Percentiles rank a stretch among this genome's conserved stretches.
Conservation (phyloP, 345 rosid genomes). For the Euphorbia lathyris region DNA sequence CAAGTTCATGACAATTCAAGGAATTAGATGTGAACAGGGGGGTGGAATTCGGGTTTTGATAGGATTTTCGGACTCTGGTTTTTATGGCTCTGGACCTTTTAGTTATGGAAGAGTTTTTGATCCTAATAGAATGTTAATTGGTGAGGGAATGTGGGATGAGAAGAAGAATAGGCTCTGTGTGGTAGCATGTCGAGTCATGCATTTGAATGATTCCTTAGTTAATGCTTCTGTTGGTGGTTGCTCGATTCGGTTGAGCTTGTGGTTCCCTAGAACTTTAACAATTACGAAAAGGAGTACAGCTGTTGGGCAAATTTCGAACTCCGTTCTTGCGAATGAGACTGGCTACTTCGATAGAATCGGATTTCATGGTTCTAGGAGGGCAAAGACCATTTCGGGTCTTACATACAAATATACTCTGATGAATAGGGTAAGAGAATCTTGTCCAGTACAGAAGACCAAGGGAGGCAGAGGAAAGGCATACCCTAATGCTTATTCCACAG, state of each 20-base stretch:
- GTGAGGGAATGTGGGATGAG: constrained; percentile 79
- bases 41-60: constrained; percentile 11
- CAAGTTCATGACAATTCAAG: constrained; percentile 35
- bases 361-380: constrained; percentile 36
- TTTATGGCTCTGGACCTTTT: constrained; percentile 36
- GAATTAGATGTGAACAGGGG: constrained; percentile 33
- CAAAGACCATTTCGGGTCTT: constrained; percentile 37
- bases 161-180: constrained; percentile 55
- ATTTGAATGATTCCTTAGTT: constrained; percentile 40
- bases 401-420: constrained; percentile 57
- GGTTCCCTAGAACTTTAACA: constrained; percentile 53
- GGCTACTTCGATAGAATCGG: constrained; percentile 44
- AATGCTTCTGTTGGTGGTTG: constrained; percentile 59
- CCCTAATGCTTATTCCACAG: constrained; percentile 52
- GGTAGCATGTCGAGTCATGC: constrained; percentile 61
- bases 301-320: constrained; percentile 66
- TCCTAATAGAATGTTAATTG: constrained; percentile 40
- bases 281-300: constrained; percentile 39
- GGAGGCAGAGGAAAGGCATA: constrained; percentile 47
- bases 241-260: constrained; percentile 57
- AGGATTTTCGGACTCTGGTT: constrained; percentile 14
- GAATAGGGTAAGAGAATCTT: constrained; percentile 36
- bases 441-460: constrained; percentile 33
- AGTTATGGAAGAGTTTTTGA: constrained; percentile 45
- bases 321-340: constrained; percentile 37